Percentiles rank a stretch among this genome's conserved stretches.
Conservation (phyloP, 805 yeast genomes). For the Myxozyma mucilagina region DNA sequence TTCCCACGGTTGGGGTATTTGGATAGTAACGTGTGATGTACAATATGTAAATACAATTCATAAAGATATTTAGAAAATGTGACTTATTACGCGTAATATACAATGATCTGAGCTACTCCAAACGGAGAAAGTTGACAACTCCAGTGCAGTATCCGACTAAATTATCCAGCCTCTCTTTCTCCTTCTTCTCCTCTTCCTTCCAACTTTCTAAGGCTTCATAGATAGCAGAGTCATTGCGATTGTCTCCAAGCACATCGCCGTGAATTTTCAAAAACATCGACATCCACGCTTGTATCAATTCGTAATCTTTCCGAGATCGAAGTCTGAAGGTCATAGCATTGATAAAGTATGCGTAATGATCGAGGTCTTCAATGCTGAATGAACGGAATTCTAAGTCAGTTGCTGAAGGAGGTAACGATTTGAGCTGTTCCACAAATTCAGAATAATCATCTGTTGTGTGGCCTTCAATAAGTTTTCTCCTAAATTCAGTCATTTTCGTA, state of each 20-base stretch:
- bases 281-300: slow-evolving; percentile 79
- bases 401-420: slow-evolving; percentile 67
- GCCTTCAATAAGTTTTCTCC: slow-evolving; percentile 61
- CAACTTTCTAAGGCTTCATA: slow-evolving; percentile 51
- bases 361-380: slow-evolving; percentile 54
- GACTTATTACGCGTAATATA: not conserved
- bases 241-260: slow-evolving; percentile 65
- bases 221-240: slow-evolving; percentile 38
- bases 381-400: slow-evolving; percentile 88
- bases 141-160: slow-evolving; percentile 75
- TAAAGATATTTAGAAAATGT: not conserved
- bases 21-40: not conserved
- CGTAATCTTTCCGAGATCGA: slow-evolving; percentile 59
- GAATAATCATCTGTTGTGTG: slow-evolving; percentile 43
- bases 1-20: not conserved
- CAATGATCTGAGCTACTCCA: slow-evolving; percentile 6
- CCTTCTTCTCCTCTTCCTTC: slow-evolving; percentile 45
- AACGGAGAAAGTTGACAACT: slow-evolving; percentile 53
- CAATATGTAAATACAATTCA: not conserved
- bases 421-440: slow-evolving; percentile 56
- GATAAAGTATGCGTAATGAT: slow-evolving; percentile 66
- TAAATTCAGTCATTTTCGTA: slow-evolving; percentile 52
- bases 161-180: slow-evolving; percentile 55
- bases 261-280: slow-evolving; percentile 72
- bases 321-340: slow-evolving; percentile 67